Conservation (phyloP, 2,329 filamentous ascomycete genomes). For the Talaromyces rugulosus region DNA sequence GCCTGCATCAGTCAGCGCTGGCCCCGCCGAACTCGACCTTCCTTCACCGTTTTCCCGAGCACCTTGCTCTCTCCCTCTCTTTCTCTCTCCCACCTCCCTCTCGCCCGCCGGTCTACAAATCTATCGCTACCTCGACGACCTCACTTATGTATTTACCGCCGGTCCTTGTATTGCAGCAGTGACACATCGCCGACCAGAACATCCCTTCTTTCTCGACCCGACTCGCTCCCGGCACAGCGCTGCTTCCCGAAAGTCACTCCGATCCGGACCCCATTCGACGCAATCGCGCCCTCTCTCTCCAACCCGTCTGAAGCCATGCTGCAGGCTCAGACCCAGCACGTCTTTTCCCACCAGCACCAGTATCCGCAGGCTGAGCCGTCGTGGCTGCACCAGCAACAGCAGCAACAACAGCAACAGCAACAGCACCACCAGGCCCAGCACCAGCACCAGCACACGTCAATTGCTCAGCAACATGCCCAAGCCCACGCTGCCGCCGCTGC, state of each 20-base stretch:
- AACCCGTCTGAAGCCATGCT: constrained; percentile 32
- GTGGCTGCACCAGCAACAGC: constrained; percentile 37
- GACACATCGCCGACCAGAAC: not conserved
- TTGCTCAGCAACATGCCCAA: constrained; percentile 52
- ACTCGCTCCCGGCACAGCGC: not conserved
- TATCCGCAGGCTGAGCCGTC: constrained; percentile 45
- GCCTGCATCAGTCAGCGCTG: not conserved
- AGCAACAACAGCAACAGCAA: constrained; percentile 30
- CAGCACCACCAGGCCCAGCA: constrained; percentile 36
- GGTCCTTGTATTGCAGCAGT: not conserved
- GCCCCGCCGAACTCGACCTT: not conserved
- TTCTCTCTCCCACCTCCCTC: not conserved
- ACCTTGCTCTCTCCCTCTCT: not conserved
- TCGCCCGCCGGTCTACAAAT: not conserved
- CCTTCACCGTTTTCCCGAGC: not conserved
- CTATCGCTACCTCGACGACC: not conserved
- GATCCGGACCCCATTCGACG: constrained; percentile 1
- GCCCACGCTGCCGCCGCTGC: constrained; percentile 44
- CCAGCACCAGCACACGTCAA: constrained; percentile 41
- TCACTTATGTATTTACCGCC: not conserved
- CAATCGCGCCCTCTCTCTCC: not conserved
- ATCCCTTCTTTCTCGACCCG: not conserved
- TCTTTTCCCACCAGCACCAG: constrained; percentile 58
- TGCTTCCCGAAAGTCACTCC: not conserved
- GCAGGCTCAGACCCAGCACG: constrained; percentile 54